Evolutionary conservation across 2,329 filamentous ascomycete species (phyloP).

Genomic region (Zasmidium cellare): DNA sequence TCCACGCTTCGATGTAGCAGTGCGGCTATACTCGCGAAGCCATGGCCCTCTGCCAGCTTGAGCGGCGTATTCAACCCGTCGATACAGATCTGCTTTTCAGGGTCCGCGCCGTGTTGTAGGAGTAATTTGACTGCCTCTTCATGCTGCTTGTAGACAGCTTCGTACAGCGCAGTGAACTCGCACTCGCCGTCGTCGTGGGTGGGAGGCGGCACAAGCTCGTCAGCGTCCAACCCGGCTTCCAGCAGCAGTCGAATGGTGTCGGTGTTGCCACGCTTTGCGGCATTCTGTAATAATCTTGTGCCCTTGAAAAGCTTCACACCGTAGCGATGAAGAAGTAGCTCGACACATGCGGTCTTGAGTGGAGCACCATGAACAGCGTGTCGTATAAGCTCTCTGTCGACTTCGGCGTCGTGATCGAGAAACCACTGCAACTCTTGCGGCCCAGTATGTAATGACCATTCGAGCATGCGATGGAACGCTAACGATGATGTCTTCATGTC

Average conservation of each 20-base stretch:
- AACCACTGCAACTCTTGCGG: conserved; percentile 20
- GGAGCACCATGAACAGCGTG: conserved; percentile 9
- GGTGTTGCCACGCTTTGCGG: conserved; percentile 14
- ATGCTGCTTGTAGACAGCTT: conserved; percentile 20
- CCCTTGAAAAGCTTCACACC: conserved; percentile 12
- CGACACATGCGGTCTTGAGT: conserved; percentile 13
- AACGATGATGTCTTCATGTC: conserved; percentile 12
- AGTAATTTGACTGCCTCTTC: conserved; percentile 13
- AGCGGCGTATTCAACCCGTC: conserved; percentile 14
- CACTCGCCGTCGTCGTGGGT: conserved; percentile 13
- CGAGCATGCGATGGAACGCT: conserved; percentile 14
- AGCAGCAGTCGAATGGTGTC: conserved; percentile 14
- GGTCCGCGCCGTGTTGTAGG: conserved; percentile 16
- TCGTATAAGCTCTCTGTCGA: conserved; percentile 11
- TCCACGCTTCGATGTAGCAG: conserved; percentile 8
- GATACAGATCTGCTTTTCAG: conserved; percentile 7
- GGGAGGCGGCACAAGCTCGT: conserved; percentile 12
- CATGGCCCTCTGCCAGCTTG: conserved; percentile 14
- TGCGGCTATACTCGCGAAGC: conserved; percentile 5
- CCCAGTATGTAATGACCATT: conserved; percentile 17
- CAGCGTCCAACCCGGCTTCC: conserved; percentile 12
- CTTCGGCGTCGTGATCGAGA: conserved; percentile 12
- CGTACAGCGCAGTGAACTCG: conserved; percentile 16
- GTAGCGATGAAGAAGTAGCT: conserved; percentile 7
- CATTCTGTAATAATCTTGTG: conserved; percentile 16